Base-by-base conservation (phyloP, 2,329 filamentous ascomycete species). In the Aspergillus spinulosporus region DNA sequence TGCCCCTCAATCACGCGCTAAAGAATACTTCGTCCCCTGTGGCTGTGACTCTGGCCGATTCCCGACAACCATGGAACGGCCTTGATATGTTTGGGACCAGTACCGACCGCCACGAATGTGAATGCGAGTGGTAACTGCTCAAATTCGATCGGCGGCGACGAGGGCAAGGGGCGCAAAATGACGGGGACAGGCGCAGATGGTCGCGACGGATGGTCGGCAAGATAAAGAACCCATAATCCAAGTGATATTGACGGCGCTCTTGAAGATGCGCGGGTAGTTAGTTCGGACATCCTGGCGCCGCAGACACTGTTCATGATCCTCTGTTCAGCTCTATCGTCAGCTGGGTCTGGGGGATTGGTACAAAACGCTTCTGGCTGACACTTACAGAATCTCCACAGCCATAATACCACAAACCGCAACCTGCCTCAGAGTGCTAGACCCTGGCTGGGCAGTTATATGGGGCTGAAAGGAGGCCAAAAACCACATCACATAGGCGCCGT, bases 311-410 rank as follows among this genome's bases (percentile, higher is more conserved):
- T 21, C 21, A 21, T 21, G 21, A 21, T 21, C 21, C 21, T 21
- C 21, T 21, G 21, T 21, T 21, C 21, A 21, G 21, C 21, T 21
- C 21, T 21, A 21, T 21, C 21, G 21, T 21, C 21, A 21, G 21
- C 21, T 21, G 21, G 21, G 21, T 21, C 21, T 21, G 21, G 21
- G 2, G 6, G 1, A 11, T 28, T 14, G n/a, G 4, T 2, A 26
- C 28, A 15, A 12, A 14, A 14, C 4, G 15, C 55, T 21, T 21
- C 21, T 21, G 21, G 21, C 21, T 21, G 58, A 47, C 9, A 45
- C 56, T 48, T 28, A 63, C 61, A 61, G 60, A n/a, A 57, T 53
- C 5, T 59, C 61, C 2, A 63, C 49, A 4, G 59, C 59, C 55
- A 63, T 54, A 12, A 63, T 63, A 14, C 32, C 39, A 15, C 57